Evolutionary conservation across 768 basidiomycete genomes (phyloP).

Genomic region (Saitozyma podzolica): DNA sequence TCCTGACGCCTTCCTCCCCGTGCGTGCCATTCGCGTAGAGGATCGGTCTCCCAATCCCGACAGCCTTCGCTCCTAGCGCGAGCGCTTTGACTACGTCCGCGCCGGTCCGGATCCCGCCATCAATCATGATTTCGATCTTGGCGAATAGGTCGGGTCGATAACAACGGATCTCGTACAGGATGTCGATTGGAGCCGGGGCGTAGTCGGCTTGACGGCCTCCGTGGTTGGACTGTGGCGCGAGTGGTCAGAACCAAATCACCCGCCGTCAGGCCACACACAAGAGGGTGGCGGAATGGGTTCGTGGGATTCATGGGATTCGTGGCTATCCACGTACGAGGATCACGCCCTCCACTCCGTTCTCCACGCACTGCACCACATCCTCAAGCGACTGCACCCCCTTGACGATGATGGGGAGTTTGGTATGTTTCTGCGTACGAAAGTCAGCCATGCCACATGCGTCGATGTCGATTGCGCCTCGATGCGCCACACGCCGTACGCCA

Average conservation of each 20-base stretch:
- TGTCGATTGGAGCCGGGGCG: constrained; percentile 55
- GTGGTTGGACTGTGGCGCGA: constrained; percentile 68
- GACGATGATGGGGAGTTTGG: constrained; percentile 56
- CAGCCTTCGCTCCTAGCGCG: constrained; percentile 62
- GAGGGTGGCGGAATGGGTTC: no score
- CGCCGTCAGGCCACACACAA: no score
- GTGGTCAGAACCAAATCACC: no score
- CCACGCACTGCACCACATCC: constrained; percentile 60
- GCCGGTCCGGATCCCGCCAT: constrained; percentile 77
- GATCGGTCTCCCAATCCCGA: constrained; percentile 53
- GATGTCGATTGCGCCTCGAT: no score
- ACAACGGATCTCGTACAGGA: constrained; percentile 72
- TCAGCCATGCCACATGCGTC: no score
- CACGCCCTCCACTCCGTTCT: constrained; percentile 86
- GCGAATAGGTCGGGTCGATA: constrained; percentile 66
- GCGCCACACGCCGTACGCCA: no score
- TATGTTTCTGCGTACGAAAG: constrained; percentile 45
- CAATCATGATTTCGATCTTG: constrained; percentile 69
- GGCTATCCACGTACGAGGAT: constrained; percentile 61
- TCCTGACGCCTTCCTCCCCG: constrained; percentile 52
- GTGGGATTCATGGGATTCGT: no score
- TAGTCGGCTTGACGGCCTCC: constrained; percentile 63
- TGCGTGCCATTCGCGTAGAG: constrained; percentile 55
- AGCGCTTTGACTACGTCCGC: constrained; percentile 91
- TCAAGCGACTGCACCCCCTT: constrained; percentile 55